phyloP scores from a whole-genome alignment of 805 yeast species.

The Kodamaea lidongshanica region DNA sequence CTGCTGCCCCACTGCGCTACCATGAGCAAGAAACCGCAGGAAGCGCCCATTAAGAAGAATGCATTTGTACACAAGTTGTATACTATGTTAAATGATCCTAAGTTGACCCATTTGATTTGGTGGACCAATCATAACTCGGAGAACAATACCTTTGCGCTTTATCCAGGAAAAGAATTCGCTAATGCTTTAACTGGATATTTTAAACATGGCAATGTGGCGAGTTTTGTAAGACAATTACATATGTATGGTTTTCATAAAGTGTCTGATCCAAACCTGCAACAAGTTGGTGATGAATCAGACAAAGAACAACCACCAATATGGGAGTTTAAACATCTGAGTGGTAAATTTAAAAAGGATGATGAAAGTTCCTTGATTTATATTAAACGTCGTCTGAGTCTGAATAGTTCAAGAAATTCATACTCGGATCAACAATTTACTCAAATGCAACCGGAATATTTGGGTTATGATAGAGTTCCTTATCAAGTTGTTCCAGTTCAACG shows the following conservation, averaged over 20 bases:
- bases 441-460: too few species aligned
- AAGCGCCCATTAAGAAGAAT: conserved; percentile 35
- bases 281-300: conserved; percentile 9
- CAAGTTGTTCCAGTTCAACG: too few species aligned
- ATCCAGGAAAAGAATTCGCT: conserved; percentile 60
- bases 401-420: conserved; percentile 16
- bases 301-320: conserved; percentile 35
- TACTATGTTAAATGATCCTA: conserved; percentile 33
- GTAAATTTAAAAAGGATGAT: conserved; percentile 45
- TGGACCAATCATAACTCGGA: conserved; percentile 40
- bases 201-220: conserved; percentile 90
- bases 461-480: too few species aligned
- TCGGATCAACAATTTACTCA: too few species aligned
- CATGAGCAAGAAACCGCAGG: conserved; percentile 21
- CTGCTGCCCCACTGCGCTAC: too few species aligned
- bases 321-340: conserved; percentile 52
- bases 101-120: conserved; percentile 34
- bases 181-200: conserved; percentile 63
- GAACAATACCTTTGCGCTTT: conserved; percentile 53
- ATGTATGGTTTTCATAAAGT: conserved; percentile 96
- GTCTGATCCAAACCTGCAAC: conserved; percentile 31
- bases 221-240: conserved; percentile 89
- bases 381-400: conserved; percentile 43
- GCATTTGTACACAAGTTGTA: conserved; percentile 53
- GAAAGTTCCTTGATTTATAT: conserved; percentile 40